Evolutionary conservation across 495 filamentous ascomycete species (phyloP), one percentile per base, ranked within the genome.

Genomic region (Podospora pseudopauciseta): DNA sequence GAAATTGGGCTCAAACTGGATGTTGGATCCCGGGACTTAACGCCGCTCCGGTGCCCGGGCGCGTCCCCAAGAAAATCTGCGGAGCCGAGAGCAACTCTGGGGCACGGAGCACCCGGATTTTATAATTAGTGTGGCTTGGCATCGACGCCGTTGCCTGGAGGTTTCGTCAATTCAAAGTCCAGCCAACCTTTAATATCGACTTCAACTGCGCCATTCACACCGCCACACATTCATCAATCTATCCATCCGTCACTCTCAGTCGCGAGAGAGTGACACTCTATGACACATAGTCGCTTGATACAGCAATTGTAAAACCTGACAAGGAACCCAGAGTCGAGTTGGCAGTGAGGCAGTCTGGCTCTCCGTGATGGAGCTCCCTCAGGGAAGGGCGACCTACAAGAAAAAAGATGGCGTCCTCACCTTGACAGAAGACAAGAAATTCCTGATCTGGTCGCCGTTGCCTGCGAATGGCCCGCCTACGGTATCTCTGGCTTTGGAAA

Each of bases 321-420:
- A 49, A 49, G 39, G 7, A 49, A 49, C 2, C 15, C 39, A 49
- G 13, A 49, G 15, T 49, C 39, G 13, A 49, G 39, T 16, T 49
- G 39, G 39, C 7, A 49, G 39, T 5, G 39, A 49, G 39, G 39
- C 9, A 49, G 15, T 16, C 2, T 11, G 39, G 2, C 4, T 15
- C n/a, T 67, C 60, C 68, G 63, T 20, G 64, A 77, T 74, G 74
- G 67, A 66, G 55, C 18, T 88, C 76, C 86, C 86, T 65, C 87
- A 85, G 78, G 92, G 88, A 74, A 85, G 86, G 68, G 90, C 92
- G 67, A 84, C 88, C 64, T 97, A 94, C 85, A 98, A 97, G 82
- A 99, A 99, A 84, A 93, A 94, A 81, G 93, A 97, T 83, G 95
- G 95, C 76, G 87, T 85, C 72, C 83, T 99, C 75, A 85, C 85